A percentile compares a stretch with the other conserved stretches of the same genome.
Conservation (phyloP, 805 yeast species). For the Yarrowia sp. region DNA sequence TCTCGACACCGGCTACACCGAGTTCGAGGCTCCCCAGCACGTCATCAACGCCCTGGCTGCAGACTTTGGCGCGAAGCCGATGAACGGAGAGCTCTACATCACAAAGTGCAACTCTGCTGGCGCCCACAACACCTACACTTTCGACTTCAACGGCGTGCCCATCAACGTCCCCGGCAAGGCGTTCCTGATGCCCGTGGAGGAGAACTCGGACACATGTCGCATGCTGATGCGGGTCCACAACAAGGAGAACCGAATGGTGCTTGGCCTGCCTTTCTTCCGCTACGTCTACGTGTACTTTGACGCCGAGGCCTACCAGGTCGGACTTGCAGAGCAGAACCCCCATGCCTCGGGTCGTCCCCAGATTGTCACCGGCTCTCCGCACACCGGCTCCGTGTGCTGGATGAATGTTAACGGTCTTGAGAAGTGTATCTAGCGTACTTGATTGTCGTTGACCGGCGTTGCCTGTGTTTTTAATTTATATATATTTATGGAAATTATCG, state of each 20-base stretch:
- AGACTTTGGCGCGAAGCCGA: not conserved
- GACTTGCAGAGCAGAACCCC: not conserved
- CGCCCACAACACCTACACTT: not conserved
- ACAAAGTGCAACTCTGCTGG: not conserved
- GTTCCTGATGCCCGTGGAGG: not conserved
- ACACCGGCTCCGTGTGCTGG: not conserved
- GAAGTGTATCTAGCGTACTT: not conserved
- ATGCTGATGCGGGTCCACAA: not conserved
- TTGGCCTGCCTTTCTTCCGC: constrained; percentile 18
- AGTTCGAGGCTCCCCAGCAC: not conserved
- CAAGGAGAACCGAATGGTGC: not conserved
- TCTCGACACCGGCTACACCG: not conserved
- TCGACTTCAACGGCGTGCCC: not conserved
- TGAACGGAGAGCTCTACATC: not conserved
- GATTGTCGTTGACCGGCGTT: too few relatives aligned
- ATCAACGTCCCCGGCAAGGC: not conserved
- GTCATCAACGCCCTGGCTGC: not conserved
- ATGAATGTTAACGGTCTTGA: not conserved
- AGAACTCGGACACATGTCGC: not conserved
- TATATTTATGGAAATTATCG: too few relatives aligned
- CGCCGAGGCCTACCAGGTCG: not conserved
- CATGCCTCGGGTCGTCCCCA: not conserved
- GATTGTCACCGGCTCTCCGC: not conserved
- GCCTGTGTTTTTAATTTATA: too few relatives aligned
- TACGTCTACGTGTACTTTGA: constrained; percentile 8